Conservation (phyloP, 2,329 filamentous ascomycete genomes). For the Diaporthe sp. region DNA sequence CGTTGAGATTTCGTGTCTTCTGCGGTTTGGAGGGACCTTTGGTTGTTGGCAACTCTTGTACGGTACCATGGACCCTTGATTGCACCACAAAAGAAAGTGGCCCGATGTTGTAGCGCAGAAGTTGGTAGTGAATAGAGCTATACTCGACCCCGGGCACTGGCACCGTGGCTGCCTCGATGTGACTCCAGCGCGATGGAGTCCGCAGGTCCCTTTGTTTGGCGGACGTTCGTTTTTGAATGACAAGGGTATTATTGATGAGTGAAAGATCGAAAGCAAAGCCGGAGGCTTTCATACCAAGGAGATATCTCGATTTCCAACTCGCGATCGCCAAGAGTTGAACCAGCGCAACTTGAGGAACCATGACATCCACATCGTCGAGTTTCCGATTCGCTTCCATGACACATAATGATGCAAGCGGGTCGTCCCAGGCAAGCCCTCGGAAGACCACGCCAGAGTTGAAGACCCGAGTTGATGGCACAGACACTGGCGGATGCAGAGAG, state of each 20-base stretch:
- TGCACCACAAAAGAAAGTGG: neutral
- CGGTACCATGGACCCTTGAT: neutral
- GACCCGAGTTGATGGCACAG: too few relatives aligned
- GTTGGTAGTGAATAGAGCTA: neutral
- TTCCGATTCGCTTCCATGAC: neutral
- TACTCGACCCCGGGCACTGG: neutral
- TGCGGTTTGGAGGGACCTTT: neutral
- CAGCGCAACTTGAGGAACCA: neutral
- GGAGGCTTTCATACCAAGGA: accelerated
- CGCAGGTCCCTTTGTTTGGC: accelerated
- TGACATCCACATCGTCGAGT: neutral
- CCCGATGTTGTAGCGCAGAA: neutral
- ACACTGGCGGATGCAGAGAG: too few relatives aligned
- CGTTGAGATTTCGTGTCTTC: neutral
- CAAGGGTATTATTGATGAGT: neutral
- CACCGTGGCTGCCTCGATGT: neutral
- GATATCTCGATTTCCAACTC: neutral
- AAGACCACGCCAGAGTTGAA: too few relatives aligned
- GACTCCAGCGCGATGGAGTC: neutral
- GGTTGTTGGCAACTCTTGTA: neutral
- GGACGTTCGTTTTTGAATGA: neutral
- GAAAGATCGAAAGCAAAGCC: neutral
- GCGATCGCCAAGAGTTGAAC: accelerated
- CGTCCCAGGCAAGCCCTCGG: neutral
- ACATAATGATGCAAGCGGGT: neutral